These are phyloP conservation scores for Aspergillus terreus DNA, from an alignment of 2,329 filamentous ascomycete species.

Conservation along the genomic window DNA sequence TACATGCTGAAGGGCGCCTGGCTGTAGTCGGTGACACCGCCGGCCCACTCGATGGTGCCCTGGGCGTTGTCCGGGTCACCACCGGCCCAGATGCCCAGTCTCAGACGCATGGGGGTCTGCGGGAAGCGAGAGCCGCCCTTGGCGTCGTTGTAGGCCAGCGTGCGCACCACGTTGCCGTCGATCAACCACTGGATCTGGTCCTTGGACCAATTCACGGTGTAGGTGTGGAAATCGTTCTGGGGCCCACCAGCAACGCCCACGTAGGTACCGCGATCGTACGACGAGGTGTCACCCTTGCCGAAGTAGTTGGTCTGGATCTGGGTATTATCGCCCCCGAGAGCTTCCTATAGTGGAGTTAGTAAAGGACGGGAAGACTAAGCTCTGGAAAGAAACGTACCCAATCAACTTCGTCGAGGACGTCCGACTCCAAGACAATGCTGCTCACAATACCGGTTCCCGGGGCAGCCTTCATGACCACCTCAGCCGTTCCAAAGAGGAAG, in stretches of 20 bases:
- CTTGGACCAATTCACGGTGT: constrained; percentile 62
- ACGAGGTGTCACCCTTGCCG: constrained; percentile 76
- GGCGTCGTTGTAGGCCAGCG: constrained; percentile 58
- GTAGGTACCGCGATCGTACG: constrained; percentile 81
- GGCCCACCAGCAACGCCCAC: constrained; percentile 60
- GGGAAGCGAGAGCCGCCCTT: constrained; percentile 59
- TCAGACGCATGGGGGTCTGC: constrained; percentile 70
- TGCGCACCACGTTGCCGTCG: constrained; percentile 60
- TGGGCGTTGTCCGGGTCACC: constrained; percentile 45
- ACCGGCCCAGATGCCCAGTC: constrained; percentile 67
- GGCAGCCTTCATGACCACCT: constrained; percentile 79
- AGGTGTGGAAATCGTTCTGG: constrained; percentile 43
- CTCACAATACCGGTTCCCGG: constrained; percentile 89
- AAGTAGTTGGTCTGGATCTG: constrained; percentile 85
- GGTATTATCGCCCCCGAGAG: constrained; percentile 32
- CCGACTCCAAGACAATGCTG: constrained; percentile 87
- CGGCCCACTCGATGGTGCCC: constrained; percentile 65
- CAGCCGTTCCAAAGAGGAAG: constrained; percentile 95
- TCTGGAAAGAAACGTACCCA: constrained; percentile 69
- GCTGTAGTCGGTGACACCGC: constrained; percentile 63
- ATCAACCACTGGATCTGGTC: constrained; percentile 63
- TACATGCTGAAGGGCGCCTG: constrained; percentile 70
- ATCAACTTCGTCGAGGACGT: constrained; percentile 92
- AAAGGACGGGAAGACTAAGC: background rate
- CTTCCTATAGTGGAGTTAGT: constrained; percentile 29